A percentile compares a stretch with the other conserved stretches of the same genome.
These are phyloP conservation scores for Penicillium nucicola DNA, from an alignment of 495 filamentous ascomycete genomes.

Conservation along the genomic window DNA sequence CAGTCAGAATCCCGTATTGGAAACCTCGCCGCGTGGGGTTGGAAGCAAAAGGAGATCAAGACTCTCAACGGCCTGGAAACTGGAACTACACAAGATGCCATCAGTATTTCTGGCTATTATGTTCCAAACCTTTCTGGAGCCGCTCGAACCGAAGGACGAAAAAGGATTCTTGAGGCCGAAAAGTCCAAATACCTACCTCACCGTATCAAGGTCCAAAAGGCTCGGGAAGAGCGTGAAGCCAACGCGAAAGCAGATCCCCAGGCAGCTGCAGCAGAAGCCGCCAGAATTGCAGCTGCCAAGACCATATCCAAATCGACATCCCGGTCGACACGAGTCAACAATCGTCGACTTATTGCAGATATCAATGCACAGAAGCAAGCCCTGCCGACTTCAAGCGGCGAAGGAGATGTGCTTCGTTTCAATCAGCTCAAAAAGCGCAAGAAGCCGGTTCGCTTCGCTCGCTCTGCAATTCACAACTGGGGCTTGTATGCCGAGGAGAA, in stretches of 20 bases:
- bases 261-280: slow-evolving; percentile 60
- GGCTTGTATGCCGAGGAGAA: slow-evolving; percentile 96
- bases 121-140: slow-evolving; percentile 79
- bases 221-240: slow-evolving; percentile 82
- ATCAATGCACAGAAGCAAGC: slow-evolving; percentile 91
- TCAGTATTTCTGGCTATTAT: slow-evolving; percentile 83
- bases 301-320: slow-evolving; percentile 74
- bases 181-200: slow-evolving; percentile 98
- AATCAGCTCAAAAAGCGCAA: slow-evolving; percentile 99
- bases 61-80: slow-evolving; percentile 63
- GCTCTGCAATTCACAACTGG: slow-evolving; percentile 99
- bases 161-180: slow-evolving; percentile 91
- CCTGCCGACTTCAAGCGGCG: slow-evolving; percentile 62
- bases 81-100: slow-evolving; percentile 50
- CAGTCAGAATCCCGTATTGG: slow-evolving; percentile 52
- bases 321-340: slow-evolving; percentile 88
- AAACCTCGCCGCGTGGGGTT: slow-evolving; percentile 75
- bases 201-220: slow-evolving; percentile 89
- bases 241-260: slow-evolving; percentile 69
- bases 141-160: slow-evolving; percentile 87
- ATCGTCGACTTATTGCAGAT: slow-evolving; percentile 88
- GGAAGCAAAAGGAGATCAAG: slow-evolving; percentile 87
- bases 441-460: slow-evolving; percentile 97
- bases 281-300: slow-evolving; percentile 75
- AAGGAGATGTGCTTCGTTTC: slow-evolving; percentile 88